Base-by-base conservation (phyloP, 805 yeast genomes). In the Teunomyces stri region DNA sequence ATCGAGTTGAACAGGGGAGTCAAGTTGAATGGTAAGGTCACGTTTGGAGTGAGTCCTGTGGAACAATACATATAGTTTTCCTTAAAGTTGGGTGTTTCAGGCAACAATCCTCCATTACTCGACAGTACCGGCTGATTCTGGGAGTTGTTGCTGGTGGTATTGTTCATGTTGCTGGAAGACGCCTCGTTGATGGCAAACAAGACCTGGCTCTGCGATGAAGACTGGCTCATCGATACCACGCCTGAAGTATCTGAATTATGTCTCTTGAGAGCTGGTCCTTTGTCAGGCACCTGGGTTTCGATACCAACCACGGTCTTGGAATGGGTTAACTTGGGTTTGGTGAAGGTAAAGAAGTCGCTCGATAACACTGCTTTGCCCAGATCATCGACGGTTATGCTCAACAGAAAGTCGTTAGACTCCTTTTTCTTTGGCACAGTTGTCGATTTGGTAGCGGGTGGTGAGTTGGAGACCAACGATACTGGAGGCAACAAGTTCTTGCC, bases 1-100 rank as follows among this genome's bases (percentile, higher is more conserved):
- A 70, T 59, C 11, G 71, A 57, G 54, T 68, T 69, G 60, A 70
- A 66, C 49, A 67, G 74, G 5, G 75, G 74, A 12, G 74, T 70
- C 46, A 69, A 60, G 53, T 66, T 69, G 54, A 60, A 66, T 1
- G 60, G 52, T 49, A 64, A 51, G 27, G 44, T 47, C 29, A 49
- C 46, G 39, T 50, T 48, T 4, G 72, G 72, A 1, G 72, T 66
- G 31, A 65, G 56, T 4, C 71, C 71, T 12, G 65, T 61, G 13
- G 58, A 47, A 3, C 57, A 25, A 47, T 56, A 56, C 42, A 55
- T 43, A 41, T 56, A 60, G 46, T 61, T 59, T 12, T 66, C 72
- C 46, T 61, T 64, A 35, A 43, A 51, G 45, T 57, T 65, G 9
- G 75, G 75, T 7, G 75, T 70, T 51, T 65, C 70, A 0, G 74